Percentiles rank a stretch among this genome's conserved stretches.
These are phyloP conservation scores for Ambrosiella xylebori DNA, from an alignment of 2,329 filamentous ascomycete species.

Conservation along the genomic window DNA sequence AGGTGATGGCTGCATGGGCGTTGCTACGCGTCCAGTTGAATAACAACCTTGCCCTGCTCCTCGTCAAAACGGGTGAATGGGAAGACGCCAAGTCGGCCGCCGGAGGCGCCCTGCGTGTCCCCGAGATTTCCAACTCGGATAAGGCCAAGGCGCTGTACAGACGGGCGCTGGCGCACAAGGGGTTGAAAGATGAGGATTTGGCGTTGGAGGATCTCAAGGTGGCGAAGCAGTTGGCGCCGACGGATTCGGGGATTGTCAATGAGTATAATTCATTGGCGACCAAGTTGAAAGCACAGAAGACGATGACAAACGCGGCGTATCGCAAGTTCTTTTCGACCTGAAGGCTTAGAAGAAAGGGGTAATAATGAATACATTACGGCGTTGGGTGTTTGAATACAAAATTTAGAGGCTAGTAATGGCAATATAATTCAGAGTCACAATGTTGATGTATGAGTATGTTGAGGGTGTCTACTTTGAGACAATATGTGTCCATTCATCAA, in stretches of 20 bases:
- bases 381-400: background rate
- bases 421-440: no score
- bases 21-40: slow-evolving; percentile 70
- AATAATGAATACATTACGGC: background rate
- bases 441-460: no score
- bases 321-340: slow-evolving; percentile 62
- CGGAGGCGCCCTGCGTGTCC: slow-evolving; percentile 52
- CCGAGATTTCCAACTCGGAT: slow-evolving; percentile 52
- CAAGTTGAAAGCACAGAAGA: slow-evolving; percentile 50
- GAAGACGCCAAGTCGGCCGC: slow-evolving; percentile 55
- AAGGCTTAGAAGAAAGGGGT: background rate
- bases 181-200: slow-evolving; percentile 68
- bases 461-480: no score
- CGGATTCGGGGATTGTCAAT: slow-evolving; percentile 54
- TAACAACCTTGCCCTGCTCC: slow-evolving; percentile 73
- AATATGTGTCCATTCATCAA: background rate
- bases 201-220: slow-evolving; percentile 53
- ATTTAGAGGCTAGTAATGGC: background rate
- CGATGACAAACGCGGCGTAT: slow-evolving; percentile 84
- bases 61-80: slow-evolving; percentile 62
- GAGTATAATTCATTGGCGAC: slow-evolving; percentile 69
- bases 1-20: slow-evolving; percentile 48
- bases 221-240: slow-evolving; percentile 57
- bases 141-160: slow-evolving; percentile 81
- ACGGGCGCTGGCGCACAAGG: slow-evolving; percentile 56